Base-by-base conservation (phyloP, 305 asterid genomes). In the Euphrasia arctica region DNA sequence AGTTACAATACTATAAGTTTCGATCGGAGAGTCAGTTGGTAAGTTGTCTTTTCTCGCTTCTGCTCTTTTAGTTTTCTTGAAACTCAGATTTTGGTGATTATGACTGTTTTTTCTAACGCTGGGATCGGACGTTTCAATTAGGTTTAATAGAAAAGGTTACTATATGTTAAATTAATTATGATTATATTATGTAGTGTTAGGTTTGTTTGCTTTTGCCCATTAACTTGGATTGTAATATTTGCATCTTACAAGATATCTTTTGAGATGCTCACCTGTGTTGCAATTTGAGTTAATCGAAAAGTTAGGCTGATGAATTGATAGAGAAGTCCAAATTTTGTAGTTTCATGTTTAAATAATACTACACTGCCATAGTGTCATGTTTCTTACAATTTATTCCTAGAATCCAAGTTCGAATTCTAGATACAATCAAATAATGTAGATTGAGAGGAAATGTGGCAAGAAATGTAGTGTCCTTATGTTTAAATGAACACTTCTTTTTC, bases 21-120 rank as follows among this genome's bases (percentile, higher is more conserved):
- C 80, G 39, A 36, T 63, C 47, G 9, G 84, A 76, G 68, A 69
- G 66, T 51, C 82, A 72, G 13, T 29, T 54, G 90, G 96, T 88
- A 79, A 70, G 56, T 61, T 41, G 60, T n/a, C 41, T 69, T 29
- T 42, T 18, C 43, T 56, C 62, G 55, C 58, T 67, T 45, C 9
- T 14, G 25, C 63, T 57, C 43, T 39, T 42, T 51, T 15, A 10
- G 3, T 22, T 36, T 43, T 43, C 11, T 56, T 54, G 22, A 56
- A 32, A 29, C 62, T 57, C 11, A 22, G 15, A 49, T 64, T 62
- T 14, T 43, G 58, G 29, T 55, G 14, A 5, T 28, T 49, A n/a
- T n/a, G 13, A 3, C 15, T 42, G 67, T 50, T 51, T 15, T 13
- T 57, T 58, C 32, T 29, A 22, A 32, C 15, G 0, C 68, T 45